Conservation (phyloP, 768 basidiomycete genomes). For the Tricholoma flavovirens region DNA sequence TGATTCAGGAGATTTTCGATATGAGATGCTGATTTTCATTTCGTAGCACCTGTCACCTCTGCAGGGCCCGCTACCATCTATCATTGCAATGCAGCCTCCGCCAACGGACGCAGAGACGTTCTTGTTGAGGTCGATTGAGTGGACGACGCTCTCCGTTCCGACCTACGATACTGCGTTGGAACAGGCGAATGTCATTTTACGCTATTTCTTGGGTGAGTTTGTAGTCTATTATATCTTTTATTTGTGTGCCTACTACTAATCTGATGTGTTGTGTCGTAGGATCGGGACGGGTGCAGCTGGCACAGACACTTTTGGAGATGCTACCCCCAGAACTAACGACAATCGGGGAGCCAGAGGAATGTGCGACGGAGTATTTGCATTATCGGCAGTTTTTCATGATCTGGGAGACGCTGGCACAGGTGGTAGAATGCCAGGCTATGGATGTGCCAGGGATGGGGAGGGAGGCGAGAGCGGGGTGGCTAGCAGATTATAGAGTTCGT, state of each 20-base stretch:
- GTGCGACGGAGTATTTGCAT: constrained; percentile 70
- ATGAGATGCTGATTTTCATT: constrained; percentile 2
- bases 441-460: constrained; percentile 37
- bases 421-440: constrained; percentile 54
- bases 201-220: constrained; percentile 77
- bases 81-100: constrained; percentile 50
- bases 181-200: constrained; percentile 82
- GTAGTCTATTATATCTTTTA: constrained; percentile 13
- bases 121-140: constrained; percentile 85
- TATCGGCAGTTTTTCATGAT: constrained; percentile 71
- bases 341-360: constrained; percentile 64
- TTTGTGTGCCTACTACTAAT: neutral
- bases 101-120: constrained; percentile 55
- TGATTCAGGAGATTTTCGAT: constrained; percentile 5
- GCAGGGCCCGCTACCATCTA: constrained; percentile 54
- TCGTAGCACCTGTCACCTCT: constrained; percentile 45
- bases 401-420: constrained; percentile 60
- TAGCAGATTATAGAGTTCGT: constrained; percentile 57
- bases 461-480: constrained; percentile 42
- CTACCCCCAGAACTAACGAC: constrained; percentile 42
- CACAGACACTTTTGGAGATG: constrained; percentile 46
- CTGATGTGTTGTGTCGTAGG: constrained; percentile 31
- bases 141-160: constrained; percentile 74
- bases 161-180: constrained; percentile 78
- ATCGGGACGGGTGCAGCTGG: constrained; percentile 63